These are phyloP conservation scores for Lithocarpus polystachyus DNA, from an alignment of 306 rosid species.

Conservation along the genomic window DNA sequence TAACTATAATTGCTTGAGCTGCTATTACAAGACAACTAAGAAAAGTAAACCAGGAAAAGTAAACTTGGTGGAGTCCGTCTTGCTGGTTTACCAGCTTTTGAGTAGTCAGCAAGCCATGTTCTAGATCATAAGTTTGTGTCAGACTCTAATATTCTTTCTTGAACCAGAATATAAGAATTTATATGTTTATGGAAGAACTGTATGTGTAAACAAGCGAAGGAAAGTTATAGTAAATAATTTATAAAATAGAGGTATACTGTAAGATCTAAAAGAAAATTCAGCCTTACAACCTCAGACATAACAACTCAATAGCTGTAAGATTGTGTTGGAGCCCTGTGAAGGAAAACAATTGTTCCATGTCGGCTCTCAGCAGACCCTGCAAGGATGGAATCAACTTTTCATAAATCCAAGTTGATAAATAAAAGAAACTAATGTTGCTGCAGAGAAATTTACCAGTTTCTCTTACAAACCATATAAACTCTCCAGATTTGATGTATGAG, in stretches of 20 bases:
- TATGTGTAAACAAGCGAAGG: neutral
- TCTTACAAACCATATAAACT: slow-evolving; percentile 90
- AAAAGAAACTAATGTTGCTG: slow-evolving; percentile 7
- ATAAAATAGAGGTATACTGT: neutral
- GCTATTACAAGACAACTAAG: neutral
- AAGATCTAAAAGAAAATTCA: slow-evolving; percentile 5
- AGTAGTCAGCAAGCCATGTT: neutral
- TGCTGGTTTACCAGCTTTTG: neutral
- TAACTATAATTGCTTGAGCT: neutral
- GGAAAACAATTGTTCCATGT: slow-evolving; percentile 81
- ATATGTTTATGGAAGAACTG: neutral
- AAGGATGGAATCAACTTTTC: neutral
- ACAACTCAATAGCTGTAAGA: slow-evolving; percentile 86
- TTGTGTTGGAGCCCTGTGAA: slow-evolving; percentile 97
- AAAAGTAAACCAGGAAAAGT: slow-evolving; percentile 3
- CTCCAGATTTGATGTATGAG: slow-evolving; percentile 70
- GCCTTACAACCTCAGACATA: slow-evolving; percentile 76
- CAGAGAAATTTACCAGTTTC: slow-evolving; percentile 70
- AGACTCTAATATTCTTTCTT: slow-evolving; percentile 4
- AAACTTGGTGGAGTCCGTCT: neutral
- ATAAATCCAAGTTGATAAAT: slow-evolving; percentile 8
- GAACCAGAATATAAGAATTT: neutral
- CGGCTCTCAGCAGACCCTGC: slow-evolving; percentile 46
- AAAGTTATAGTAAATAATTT: neutral
- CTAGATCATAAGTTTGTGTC: neutral